Base-by-base conservation (phyloP, 306 rosid species). In the Pyrus pyrifolia region DNA sequence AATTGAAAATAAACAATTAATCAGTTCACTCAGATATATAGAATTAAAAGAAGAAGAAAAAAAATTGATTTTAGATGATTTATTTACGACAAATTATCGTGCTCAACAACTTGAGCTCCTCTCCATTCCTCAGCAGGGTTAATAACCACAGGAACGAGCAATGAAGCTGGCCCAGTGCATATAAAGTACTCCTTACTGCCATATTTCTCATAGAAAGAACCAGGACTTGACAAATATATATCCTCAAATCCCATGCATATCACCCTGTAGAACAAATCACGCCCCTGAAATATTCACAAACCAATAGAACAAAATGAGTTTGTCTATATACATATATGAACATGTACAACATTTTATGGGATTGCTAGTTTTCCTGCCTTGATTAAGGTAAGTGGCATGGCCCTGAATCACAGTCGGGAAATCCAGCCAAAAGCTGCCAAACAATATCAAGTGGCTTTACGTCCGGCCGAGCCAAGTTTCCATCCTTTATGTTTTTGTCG, bases 231-330 rank as follows among this genome's bases (percentile, higher is more conserved):
- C 65, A 95, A 79, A 83, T 90, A 90, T 52, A 89, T 95, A 78
- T 95, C 98, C 81, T 95, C 97, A 83, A 90, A 95, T 18, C 98
- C 97, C 92, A 95, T 92, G 75, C 96, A 81, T 89, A 95, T 89
- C 73, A 95, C 91, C 86, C 98, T 88, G 80, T 86, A 95, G 88
- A 79, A 84, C 29, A 95, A 85, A 87, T 83, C 98, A 53, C 91
- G 90, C 29, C 96, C 98, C 97, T 95, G 88, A 52, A 73, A 80
- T 76, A 40, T 40, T 55, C 11, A 3, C 22, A 1, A 46, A 72
- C 44, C 59, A 22, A 31, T 63, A 19, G 2, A 40, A 40, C 11
- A 40, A 40, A 35, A 35, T 35, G 44, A 7, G 44, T 40, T 40
- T 40, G 44, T 40, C 10, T 40, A 40, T 4, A 60, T 40, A 15